Base-by-base conservation (phyloP, 495 filamentous ascomycete species). In the Penicillium canescens region DNA sequence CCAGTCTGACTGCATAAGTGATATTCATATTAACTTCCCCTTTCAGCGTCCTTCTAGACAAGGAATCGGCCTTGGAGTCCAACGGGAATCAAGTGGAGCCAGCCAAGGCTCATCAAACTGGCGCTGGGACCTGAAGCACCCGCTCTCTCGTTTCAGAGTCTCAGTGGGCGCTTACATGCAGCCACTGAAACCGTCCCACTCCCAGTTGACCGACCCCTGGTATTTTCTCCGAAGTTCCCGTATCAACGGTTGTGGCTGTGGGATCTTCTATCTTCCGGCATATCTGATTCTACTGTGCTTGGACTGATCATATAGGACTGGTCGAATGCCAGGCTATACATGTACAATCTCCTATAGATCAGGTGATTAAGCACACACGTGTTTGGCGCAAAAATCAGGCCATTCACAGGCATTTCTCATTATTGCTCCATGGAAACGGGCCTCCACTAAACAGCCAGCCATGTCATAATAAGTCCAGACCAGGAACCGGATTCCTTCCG, bases 81-180 rank as follows among this genome's bases (percentile, higher is more conserved):
- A 61, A 61, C 54, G 37, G 50, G 50, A 50, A 24, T 38, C 33
- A 23, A 24, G 54, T 61, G 58, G 58, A 51, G 14, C 38, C 36
- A 43, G 60, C 59, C 59, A 60, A 62, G 54, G 14, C 33, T 61
- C 35, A 51, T 68, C 60, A 70, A 70, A 68, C 67, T 68, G 63
- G 67, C 62, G 60, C 65, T 59, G 58, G 49, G 47, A 67, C 56
- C 59, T 69, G 66, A 69, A 69, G 62, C 66, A 69, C 58, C 63
- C 63, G 63, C 65, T 48, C 42, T 46, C 47, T 53, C 41, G 67
- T 70, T 70, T 70, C 67, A 70, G 63, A 62, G 28, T 61, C 42
- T n/a, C 41, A 46, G 55, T 62, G 57, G 62, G 65, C 65, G 65
- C 65, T 66, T 68, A 68, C 62, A 52, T 59, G 65, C 65, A 66